These are phyloP conservation scores for Aspergillus arachidicola DNA, from an alignment of 2,329 filamentous ascomycete species.

Conservation along the genomic window DNA sequence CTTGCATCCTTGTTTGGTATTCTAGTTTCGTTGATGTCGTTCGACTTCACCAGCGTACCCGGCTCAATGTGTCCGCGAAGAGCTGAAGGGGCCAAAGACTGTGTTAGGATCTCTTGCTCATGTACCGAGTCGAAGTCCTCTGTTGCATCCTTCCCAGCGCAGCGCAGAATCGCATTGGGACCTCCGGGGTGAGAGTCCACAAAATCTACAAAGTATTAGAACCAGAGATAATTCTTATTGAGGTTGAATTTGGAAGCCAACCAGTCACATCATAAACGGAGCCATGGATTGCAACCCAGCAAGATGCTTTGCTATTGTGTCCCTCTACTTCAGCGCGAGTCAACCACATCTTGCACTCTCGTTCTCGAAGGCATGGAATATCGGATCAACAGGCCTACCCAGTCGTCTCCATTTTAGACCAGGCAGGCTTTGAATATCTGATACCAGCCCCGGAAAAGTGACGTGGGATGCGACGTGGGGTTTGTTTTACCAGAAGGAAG, in stretches of 20 bases:
- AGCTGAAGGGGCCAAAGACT: constrained; percentile 28
- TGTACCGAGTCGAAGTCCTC: constrained; percentile 40
- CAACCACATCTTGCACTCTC: constrained; percentile 33
- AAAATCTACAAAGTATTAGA: constrained; percentile 29
- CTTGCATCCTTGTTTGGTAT: neutral
- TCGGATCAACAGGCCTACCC: too few species aligned
- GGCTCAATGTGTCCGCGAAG: constrained; percentile 30
- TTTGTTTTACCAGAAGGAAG: constrained; percentile 12
- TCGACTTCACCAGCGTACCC: constrained; percentile 5
- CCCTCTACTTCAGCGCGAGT: constrained; percentile 54
- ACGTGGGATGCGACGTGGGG: constrained; percentile 6
- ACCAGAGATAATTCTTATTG: neutral
- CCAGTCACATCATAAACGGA: constrained; percentile 56
- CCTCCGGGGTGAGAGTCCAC: constrained; percentile 38
- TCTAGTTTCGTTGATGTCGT: neutral
- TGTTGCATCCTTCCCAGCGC: constrained; percentile 40
- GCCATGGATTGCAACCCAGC: constrained; percentile 55
- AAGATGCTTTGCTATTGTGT: constrained; percentile 51
- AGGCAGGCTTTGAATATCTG: neutral
- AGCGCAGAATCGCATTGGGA: constrained; percentile 34
- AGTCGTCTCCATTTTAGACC: neutral
- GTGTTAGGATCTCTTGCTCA: constrained; percentile 30
- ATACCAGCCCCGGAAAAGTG: neutral
- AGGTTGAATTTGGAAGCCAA: neutral
- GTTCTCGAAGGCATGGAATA: neutral